phyloP scores from a whole-genome alignment of 2,329 filamentous ascomycete species.

The Penicillium sp. region DNA sequence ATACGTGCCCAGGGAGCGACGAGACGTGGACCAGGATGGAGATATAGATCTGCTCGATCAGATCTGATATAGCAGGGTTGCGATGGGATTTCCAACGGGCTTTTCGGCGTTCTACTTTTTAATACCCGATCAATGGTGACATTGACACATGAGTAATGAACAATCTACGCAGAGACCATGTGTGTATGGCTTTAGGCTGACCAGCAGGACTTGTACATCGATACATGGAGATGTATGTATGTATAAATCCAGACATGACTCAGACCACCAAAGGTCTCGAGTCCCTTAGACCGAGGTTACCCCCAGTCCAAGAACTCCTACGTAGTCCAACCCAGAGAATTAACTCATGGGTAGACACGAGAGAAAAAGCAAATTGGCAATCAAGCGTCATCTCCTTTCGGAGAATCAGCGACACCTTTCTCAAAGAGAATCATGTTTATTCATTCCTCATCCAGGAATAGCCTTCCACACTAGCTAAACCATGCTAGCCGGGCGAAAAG shows the following conservation, averaged over 20 bases:
- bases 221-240: neutral
- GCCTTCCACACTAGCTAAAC: slow-evolving; percentile 30
- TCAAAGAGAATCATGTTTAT: slow-evolving; percentile 43
- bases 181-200: neutral
- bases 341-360: slow-evolving; percentile 20
- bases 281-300: slow-evolving; percentile 1
- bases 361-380: slow-evolving; percentile 64
- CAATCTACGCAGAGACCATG: slow-evolving; percentile 22
- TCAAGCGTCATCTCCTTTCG: slow-evolving; percentile 77
- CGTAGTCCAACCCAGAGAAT: slow-evolving; percentile 17
- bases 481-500: slow-evolving; percentile 25
- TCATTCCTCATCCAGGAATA: slow-evolving; percentile 38
- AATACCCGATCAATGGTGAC: slow-evolving; percentile 19
- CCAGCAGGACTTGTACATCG: neutral
- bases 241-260: slow-evolving; percentile 2
- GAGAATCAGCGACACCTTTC: slow-evolving; percentile 90
- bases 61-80: slow-evolving; percentile 32
- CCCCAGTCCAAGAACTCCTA: slow-evolving; percentile 20
- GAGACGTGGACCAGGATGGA: slow-evolving; percentile 33
- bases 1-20: slow-evolving; percentile 34
- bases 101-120: slow-evolving; percentile 16
- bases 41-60: slow-evolving; percentile 50
- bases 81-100: slow-evolving; percentile 10
- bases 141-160: slow-evolving; percentile 10
- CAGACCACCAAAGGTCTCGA: slow-evolving; percentile 10